Percentiles rank a stretch among this genome's conserved stretches.
Conservation (phyloP, 1,284 basidiomycete genomes). For the Athelia sp. region DNA sequence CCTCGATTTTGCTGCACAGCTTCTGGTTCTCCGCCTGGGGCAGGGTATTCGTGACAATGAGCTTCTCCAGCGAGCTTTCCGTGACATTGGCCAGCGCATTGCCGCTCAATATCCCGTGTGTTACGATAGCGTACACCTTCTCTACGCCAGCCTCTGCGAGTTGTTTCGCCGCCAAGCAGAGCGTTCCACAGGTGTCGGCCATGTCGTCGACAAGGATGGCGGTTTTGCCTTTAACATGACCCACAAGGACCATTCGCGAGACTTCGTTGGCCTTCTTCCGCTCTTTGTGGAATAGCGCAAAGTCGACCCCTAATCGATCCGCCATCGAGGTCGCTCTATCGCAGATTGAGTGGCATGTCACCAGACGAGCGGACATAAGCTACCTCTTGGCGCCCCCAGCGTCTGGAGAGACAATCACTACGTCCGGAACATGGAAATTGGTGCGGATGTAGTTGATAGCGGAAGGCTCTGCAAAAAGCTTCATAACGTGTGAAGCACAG, state of each 20-base stretch:
- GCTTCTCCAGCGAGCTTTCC: constrained; percentile 82
- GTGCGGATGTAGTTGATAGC: constrained; percentile 94
- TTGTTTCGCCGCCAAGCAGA: constrained; percentile 89
- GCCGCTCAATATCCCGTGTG: constrained; percentile 94
- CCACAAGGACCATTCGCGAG: constrained; percentile 97
- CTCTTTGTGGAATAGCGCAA: constrained; percentile 99
- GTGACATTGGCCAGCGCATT: constrained; percentile 76
- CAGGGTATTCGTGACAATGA: constrained; percentile 98
- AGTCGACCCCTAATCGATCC: constrained; percentile 94
- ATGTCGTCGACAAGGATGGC: constrained; percentile 99
- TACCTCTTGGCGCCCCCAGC: constrained; percentile 98
- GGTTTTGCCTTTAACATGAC: constrained; percentile 88
- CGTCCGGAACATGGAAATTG: constrained; percentile 82
- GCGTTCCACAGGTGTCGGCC: constrained; percentile 99
- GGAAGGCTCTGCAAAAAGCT: constrained; percentile 98
- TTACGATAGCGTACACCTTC: constrained; percentile 90
- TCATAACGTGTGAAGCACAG: constrained; percentile 20
- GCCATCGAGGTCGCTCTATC: constrained; percentile 94
- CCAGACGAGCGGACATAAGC: constrained; percentile 19
- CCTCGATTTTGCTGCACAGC: constrained; percentile 85
- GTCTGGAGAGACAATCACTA: constrained; percentile 98
- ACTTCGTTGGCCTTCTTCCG: constrained; percentile 99
- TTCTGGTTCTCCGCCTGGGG: constrained; percentile 82
- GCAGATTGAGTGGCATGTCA: not conserved
- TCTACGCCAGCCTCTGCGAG: constrained; percentile 88